Evolutionary conservation across 2,329 filamentous ascomycete genomes (phyloP), one percentile per base, ranked within the genome.

Genomic region (Aspergillus phoenicis): DNA sequence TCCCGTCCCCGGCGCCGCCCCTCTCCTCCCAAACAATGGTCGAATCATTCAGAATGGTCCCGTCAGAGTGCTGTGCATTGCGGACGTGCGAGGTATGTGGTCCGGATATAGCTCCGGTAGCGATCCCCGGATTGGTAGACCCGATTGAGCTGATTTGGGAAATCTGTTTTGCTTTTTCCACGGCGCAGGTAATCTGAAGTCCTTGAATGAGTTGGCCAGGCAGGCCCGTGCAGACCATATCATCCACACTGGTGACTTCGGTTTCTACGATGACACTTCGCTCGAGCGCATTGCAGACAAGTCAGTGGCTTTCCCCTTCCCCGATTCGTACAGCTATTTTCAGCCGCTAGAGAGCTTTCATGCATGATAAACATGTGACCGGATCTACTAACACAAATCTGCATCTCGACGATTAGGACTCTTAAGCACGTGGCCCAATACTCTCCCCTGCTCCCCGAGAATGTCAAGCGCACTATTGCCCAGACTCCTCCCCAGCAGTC

Each of bases 371-470:
- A 22, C 41, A 53, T 45, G 52, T 58, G 52, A 43, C 36, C 47
- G 61, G 56, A 61, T 63, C 49, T 51, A 59, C 67, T 69, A 58
- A 72, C 55, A 30, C 58, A 45, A 13, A 33, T 43, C 48, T 59
- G 47, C 38, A 15, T 55, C 73, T 26, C 41, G 26, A 48, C 53
- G 53, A 64, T 36, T 74, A 96, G 92, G 83, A 99, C 95, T 22
- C 85, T 99, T 55, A 97, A 97, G 81, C 95, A 99, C 81, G 95
- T 99, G 68, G 94, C 94, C 58, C 95, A 99, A 80, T 99, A 99
- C 79, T 99, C 95, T 56, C 95, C 95, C 20, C 85, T 99, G 69
- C 91, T 99, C 66, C 86, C 89, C 62, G 94, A 98, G 75, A 80
- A 85, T 61, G 82, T 87, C 71, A 89, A 89, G 79, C 84, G 84